These are phyloP conservation scores for Mortierella claussenii DNA, from an alignment of 192 early-diverging fungal genomes.

Conservation along the genomic window DNA sequence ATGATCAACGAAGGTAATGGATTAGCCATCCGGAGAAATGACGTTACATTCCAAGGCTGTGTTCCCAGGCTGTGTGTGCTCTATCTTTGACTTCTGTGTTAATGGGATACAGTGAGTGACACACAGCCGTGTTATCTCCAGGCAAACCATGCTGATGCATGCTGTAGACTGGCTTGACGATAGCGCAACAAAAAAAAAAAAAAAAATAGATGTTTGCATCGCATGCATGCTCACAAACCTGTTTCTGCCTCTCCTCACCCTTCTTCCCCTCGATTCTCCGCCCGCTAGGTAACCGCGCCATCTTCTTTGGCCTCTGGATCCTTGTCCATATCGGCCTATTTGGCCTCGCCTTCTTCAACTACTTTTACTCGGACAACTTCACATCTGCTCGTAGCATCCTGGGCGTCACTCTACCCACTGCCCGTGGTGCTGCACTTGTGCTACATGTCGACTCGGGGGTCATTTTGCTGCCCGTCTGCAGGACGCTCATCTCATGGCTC, in stretches of 20 bases:
- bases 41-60: no score
- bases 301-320: constrained; percentile 64
- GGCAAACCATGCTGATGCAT: no score
- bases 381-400: constrained; percentile 56
- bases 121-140: no score
- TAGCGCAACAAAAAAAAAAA: no score
- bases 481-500: constrained; percentile 70
- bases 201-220: no score
- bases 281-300: constrained; percentile 50
- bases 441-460: constrained; percentile 79
- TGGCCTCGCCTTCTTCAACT: constrained; percentile 70
- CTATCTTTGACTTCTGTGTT: neutral
- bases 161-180: no score
- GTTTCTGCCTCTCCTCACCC: neutral
- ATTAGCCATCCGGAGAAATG: no score
- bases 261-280: no score
- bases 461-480: constrained; percentile 86
- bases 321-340: constrained; percentile 69
- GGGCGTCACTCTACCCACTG: constrained; percentile 65
- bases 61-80: no score
- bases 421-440: constrained; percentile 70
- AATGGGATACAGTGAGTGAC: no score
- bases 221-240: no score
- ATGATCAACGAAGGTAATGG: constrained; percentile 60
- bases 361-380: constrained; percentile 65